These are phyloP conservation scores for Polyporus tsugae DNA, from an alignment of 1,284 basidiomycete species.

Conservation along the genomic window DNA sequence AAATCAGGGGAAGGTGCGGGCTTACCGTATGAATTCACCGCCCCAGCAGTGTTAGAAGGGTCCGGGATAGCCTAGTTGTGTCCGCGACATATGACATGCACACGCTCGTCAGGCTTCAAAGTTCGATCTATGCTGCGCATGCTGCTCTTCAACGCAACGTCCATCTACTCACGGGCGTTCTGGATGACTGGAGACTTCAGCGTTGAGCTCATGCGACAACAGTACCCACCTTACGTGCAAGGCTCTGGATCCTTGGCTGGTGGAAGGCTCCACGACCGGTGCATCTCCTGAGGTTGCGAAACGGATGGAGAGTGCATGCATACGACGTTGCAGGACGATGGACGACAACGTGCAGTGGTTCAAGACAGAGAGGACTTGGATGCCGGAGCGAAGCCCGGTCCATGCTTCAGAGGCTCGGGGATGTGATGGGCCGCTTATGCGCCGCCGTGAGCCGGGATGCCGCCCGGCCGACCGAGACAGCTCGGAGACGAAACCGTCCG, in stretches of 20 bases:
- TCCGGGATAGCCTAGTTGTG: slow-evolving; percentile 11
- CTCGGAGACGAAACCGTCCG: slow-evolving; percentile 1
- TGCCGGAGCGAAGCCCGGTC: background rate
- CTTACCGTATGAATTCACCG: slow-evolving; percentile 1
- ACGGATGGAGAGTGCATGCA: background rate
- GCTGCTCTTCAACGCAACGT: background rate
- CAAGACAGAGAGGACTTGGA: background rate
- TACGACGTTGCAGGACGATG: background rate
- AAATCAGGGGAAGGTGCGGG: slow-evolving; percentile 1
- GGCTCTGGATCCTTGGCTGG: background rate
- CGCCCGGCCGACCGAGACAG: slow-evolving; percentile 15
- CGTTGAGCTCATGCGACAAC: background rate
- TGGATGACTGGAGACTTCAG: background rate
- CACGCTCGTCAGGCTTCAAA: background rate
- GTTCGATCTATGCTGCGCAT: slow-evolving; percentile 1
- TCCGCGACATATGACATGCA: background rate
- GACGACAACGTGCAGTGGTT: background rate
- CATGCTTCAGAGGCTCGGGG: background rate
- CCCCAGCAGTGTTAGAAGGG: background rate
- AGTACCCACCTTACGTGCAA: background rate
- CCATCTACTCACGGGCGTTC: background rate
- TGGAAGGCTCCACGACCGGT: slow-evolving; percentile 4
- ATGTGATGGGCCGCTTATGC: slow-evolving; percentile 3
- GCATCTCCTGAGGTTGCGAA: background rate
- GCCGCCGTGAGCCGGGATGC: slow-evolving; percentile 8